Evolutionary conservation across 495 filamentous ascomycete species (phyloP), one percentile per base, ranked within the genome.

Genomic region (Aspergillus taichungensis): DNA sequence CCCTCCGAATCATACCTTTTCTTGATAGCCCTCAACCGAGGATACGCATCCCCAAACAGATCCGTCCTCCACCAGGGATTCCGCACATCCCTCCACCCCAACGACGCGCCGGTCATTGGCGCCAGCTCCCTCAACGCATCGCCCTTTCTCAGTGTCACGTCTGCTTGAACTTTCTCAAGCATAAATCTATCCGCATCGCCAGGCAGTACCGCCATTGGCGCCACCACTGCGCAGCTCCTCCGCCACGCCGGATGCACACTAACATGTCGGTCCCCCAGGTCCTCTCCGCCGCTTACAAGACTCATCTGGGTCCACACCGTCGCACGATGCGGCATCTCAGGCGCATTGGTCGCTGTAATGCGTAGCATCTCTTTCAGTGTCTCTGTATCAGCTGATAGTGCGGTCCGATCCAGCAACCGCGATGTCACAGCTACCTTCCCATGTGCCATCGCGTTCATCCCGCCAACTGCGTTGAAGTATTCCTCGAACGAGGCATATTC

Each of bases 1-100:
- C 71, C 64, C 3, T 60, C 37, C 1, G 79, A 76, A 62, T 83
- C 77, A 11, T 72, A 59, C 31, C 51, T 53, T 0, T 43, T 13
- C 54, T 74, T 72, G 33, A 72, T 58, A 1, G 35, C 24, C 28
- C 43, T 18, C 43, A 71, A 53, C 5, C 31, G 40, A 3, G 33
- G 37, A 45, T 70, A 74, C 44, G 61, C 63, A 0, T 13, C 37
- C 0, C 73, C 73, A 24, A 68, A 77, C 47, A 75, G 75, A 6
- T 42, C 56, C n/a, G 57, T 10, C 52, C 75, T 53, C 56, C 60
- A 79, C 37, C 69, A 42, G 3, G 60, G 60, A 39, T 78, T 55
- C 27, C 54, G 49, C 46, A 53, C 55, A 34, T 78, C 64, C 3
- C 11, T 52, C 31, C 59, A 56, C 27, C 54, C 59, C 34, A 45